Base-by-base conservation (phyloP, 805 yeast species). In the Cyberlindnera suaveolens region DNA sequence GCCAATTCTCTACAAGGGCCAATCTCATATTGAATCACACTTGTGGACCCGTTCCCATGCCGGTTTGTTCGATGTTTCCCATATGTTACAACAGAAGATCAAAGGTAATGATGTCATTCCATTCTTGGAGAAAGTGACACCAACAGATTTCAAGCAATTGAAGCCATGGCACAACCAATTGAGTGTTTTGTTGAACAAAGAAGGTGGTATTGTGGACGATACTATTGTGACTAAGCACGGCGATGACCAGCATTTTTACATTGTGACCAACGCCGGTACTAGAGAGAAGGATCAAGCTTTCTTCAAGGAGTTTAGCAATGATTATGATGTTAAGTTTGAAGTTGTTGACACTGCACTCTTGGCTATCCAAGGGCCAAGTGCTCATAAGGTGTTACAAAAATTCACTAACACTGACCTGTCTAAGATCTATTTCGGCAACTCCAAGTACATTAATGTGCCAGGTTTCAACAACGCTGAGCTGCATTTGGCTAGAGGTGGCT, bases 181-280 rank as follows among this genome's bases (percentile, higher is more conserved):
- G 47, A 80, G 93, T 36, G 95, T 89, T 2, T 65, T 93, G 39
- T 71, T 86, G 43, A 78, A 84, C 54, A 72, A 78, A 36, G 58
- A 77, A 7, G 98, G 98, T 34, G 90, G 96, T 11, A 77, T 91
- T 46, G 90, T 93, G 52, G 98, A 93, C 63, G 95, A 93, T 60
- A 87, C 95, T 30, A 83, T 93, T 56, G 84, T 96, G 52, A 86
- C 87, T 50, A 91, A 86, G 61, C 90, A 75, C 31, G 78, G 77
- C n/a, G 74, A 74, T 33, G 74, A 74, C 40, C 74, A 75, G 39
- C 54, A 62, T 14, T 91, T 76, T 60, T 89, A 89, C 62, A 79
- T 93, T 54, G 99, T 93, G 6, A 90, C 98, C 34, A 93, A 93
- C 64, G 99, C 98, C 3, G 97, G 96, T 7, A 85, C 98, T 57